Evolutionary conservation across 2,329 filamentous ascomycete genomes (phyloP), one percentile per base, ranked within the genome.

Genomic region (Metarhizium robertsii): DNA sequence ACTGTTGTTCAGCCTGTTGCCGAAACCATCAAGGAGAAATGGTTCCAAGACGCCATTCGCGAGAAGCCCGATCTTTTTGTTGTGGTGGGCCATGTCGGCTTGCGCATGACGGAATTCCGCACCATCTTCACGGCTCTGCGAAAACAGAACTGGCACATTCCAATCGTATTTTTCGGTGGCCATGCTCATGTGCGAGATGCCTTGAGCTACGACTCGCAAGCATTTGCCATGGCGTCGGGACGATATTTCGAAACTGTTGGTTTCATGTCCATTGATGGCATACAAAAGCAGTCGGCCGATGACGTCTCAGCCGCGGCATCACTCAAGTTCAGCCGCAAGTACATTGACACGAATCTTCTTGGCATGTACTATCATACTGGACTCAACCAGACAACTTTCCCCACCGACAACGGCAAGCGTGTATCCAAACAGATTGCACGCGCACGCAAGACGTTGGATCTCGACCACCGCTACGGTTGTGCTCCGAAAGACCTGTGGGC

Each of bases 191-290:
- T 96, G 50, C 85, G 92, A 8, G 91, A 96, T 66, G 89, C 90
- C 62, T 82, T 82, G 45, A 83, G 80, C 57, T 96, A 90, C 64
- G 92, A 96, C 69, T 79, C 80, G 43, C 85, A 84, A 54, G 84
- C 92, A 0, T 85, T 88, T 59, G 92, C 86, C 1, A 75, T 97
- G 5, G 91, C 91, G 45, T 94, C 89, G 62, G 92, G 92, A 4
- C 82, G 92, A 1, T 97, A 96, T 69, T 87, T 96, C 76, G 92
- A 97, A 74, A 96, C 92, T 0, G 86, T 97, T 52, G 92, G 92
- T 2, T 97, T 94, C 80, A 84, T 94, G 81, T 95, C 91, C 0
- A 84, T 96, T 49, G 79, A 86, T 55, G 90, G 90, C 36, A 62
- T 81, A 54, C 74, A 73, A 60, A 64, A 66, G 51, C 61, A 62